Percentiles rank a stretch among this genome's conserved stretches.
Conservation (phyloP, 352 stramenopile species). For the Pythium dissimile region DNA sequence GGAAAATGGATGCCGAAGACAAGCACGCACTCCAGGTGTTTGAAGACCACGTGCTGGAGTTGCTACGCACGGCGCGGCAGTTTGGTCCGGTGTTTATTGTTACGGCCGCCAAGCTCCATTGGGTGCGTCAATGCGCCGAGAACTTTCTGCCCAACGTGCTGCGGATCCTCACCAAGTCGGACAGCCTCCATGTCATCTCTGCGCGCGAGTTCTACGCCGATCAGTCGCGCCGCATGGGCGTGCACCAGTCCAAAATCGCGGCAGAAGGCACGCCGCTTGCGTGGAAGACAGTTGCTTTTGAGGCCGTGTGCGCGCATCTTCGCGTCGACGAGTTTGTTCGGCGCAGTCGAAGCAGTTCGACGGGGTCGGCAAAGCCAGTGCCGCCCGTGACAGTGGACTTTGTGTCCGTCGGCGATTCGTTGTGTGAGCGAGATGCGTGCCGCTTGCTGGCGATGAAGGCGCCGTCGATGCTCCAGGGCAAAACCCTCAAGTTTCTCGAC, state of each 20-base stretch:
- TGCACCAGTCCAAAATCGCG: constrained; percentile 9
- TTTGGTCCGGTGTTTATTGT: constrained; percentile 61
- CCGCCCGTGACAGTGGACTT: constrained; percentile 28
- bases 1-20: constrained; percentile 19
- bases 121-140: constrained; percentile 41
- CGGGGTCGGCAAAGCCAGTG: background rate
- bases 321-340: constrained; percentile 38
- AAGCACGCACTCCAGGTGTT: constrained; percentile 25
- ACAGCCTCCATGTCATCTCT: constrained; percentile 48
- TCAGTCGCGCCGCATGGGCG: constrained; percentile 24
- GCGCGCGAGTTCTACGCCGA: constrained; percentile 56
- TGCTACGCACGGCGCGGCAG: constrained; percentile 37
- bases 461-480: constrained; percentile 31
- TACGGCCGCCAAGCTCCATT: constrained; percentile 50
- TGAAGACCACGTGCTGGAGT: constrained; percentile 35
- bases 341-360: constrained; percentile 9
- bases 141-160: constrained; percentile 44
- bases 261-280: constrained; percentile 30
- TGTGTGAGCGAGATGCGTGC: constrained; percentile 55
- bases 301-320: constrained; percentile 45
- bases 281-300: constrained; percentile 57
- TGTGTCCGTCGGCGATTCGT: constrained; percentile 53
- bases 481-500: constrained; percentile 57
- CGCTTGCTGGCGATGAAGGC: constrained; percentile 35
- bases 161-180: constrained; percentile 33